Conservation (phyloP, 257 asterid species). For the Solanum megistacrolobum region DNA sequence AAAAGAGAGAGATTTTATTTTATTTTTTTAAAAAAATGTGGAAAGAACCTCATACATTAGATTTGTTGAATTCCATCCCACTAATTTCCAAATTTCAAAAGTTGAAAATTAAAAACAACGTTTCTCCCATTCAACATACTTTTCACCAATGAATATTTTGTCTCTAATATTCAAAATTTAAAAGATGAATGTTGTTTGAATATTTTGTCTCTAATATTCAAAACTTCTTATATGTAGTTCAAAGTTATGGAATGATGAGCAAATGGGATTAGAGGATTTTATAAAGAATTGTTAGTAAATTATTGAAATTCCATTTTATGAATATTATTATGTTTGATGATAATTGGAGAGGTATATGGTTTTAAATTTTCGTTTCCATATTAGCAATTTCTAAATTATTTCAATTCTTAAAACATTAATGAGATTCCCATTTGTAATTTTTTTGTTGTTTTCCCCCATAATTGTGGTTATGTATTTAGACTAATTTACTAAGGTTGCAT, state of each 20-base stretch:
- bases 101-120: not conserved
- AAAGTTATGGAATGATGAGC: not conserved
- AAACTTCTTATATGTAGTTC: not conserved
- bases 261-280: not conserved
- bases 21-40: too few species aligned
- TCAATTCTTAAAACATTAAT: not conserved
- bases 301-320: not conserved
- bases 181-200: not conserved
- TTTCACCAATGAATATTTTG: not conserved
- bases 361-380: not conserved
- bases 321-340: not conserved
- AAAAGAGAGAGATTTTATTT: too few species aligned
- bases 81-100: not conserved
- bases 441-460: not conserved
- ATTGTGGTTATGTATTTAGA: not conserved
- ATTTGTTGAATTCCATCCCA: too few species aligned
- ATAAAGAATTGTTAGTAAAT: not conserved
- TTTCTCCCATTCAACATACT: not conserved
- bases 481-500: not conserved
- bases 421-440: not conserved
- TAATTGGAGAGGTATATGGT: not conserved
- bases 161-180: not conserved
- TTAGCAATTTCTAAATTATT: not conserved
- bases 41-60: too few species aligned
- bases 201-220: too few species aligned